Conservation (phyloP, 176 grass and related monocot species). For the Oryza australiensis region DNA sequence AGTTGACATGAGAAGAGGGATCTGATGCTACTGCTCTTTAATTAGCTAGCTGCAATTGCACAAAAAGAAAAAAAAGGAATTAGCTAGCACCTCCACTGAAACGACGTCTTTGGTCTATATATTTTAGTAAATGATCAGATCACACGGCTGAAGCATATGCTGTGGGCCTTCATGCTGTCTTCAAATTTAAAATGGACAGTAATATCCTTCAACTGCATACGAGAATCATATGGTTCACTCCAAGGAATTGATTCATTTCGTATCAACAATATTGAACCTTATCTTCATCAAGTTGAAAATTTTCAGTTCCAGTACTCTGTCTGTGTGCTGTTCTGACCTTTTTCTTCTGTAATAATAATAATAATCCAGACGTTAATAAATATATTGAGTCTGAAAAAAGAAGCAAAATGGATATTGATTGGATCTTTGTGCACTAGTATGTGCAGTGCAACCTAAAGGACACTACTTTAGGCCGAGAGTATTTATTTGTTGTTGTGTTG, state of each 20-base stretch:
- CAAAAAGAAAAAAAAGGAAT: not conserved
- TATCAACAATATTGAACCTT: not conserved
- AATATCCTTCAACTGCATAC: not conserved
- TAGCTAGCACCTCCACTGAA: not conserved
- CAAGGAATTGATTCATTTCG: not conserved
- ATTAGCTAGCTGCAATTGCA: conserved; percentile 3
- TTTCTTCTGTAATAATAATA: not conserved
- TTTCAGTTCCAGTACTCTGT: not conserved
- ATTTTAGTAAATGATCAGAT: not conserved
- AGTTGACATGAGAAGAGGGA: conserved; percentile 26
- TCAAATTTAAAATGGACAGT: not conserved
- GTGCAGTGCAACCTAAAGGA: not conserved
- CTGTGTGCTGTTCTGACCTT: not conserved
- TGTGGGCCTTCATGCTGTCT: not conserved
- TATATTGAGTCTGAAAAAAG: too few species aligned
- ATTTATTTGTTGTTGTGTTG: too few species aligned
- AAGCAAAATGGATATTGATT: not conserved
- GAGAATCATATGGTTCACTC: not conserved
- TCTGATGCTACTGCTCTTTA: conserved; percentile 40
- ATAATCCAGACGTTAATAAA: too few species aligned
- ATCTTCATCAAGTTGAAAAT: not conserved
- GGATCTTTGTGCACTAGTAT: not conserved
- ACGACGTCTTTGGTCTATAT: conserved; percentile 39
- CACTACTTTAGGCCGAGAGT: too few species aligned
- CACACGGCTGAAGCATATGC: not conserved